Conservation (phyloP, 495 filamentous ascomycete species). For the Emericellopsis terricola region DNA sequence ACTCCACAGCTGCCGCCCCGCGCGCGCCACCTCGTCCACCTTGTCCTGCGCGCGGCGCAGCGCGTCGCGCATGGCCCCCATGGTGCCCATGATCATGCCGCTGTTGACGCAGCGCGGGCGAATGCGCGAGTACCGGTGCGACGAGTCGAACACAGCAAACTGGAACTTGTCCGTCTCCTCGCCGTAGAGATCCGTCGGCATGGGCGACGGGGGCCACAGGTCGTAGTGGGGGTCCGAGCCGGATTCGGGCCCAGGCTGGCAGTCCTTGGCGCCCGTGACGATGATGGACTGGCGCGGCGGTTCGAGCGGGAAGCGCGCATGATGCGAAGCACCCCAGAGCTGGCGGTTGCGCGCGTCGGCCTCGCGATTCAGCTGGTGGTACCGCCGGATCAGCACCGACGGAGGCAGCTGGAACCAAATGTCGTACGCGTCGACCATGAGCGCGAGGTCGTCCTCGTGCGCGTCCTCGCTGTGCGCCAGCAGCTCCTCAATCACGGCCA, state of each 20-base stretch:
- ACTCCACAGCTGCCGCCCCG: conserved; percentile 2
- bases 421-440: conserved; percentile 5
- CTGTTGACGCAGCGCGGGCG: conserved; percentile 3
- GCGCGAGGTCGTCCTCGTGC: conserved; percentile 2
- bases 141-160: background rate
- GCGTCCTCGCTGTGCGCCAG: background rate
- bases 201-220: conserved; percentile 1
- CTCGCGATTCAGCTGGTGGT: conserved; percentile 2
- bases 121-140: background rate
- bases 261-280: conserved; percentile 2
- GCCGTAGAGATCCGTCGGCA: conserved; percentile 1
- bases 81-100: conserved; percentile 4
- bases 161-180: background rate
- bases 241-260: conserved; percentile 1
- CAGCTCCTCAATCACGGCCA: conserved; percentile 2
- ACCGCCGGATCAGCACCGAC: conserved; percentile 1
- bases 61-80: background rate
- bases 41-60: conserved; percentile 1
- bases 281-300: conserved; percentile 2
- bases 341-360: conserved; percentile 4
- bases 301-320: background rate
- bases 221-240: conserved; percentile 2
- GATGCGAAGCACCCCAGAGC: background rate
- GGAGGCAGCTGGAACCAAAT: conserved; percentile 2
- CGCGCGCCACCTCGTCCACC: conserved; percentile 1